These are phyloP conservation scores for Diospyros kaki DNA, from an alignment of 148 eudicot species.

Conservation along the genomic window DNA sequence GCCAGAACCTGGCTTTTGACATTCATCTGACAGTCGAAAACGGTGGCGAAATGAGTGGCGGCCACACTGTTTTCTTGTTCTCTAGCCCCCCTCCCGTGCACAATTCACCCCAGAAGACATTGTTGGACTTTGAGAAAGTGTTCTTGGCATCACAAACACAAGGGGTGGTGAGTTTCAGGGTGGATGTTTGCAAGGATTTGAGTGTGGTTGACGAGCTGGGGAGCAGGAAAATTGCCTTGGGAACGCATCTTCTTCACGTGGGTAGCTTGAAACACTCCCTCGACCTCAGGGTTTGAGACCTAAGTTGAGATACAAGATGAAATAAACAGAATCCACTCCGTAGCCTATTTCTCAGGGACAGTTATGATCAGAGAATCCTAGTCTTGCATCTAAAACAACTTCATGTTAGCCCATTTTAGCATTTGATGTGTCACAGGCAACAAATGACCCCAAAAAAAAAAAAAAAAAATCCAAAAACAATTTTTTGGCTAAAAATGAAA, in stretches of 20 bases:
- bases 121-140: constrained; percentile 71
- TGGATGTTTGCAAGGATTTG: constrained; percentile 81
- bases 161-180: constrained; percentile 46
- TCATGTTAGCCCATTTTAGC: too few relatives aligned
- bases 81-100: constrained; percentile 58
- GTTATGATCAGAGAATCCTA: too few relatives aligned
- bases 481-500: too few relatives aligned
- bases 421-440: too few relatives aligned
- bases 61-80: constrained; percentile 65
- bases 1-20: constrained; percentile 44
- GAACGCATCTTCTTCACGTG: constrained; percentile 63
- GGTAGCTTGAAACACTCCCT: constrained; percentile 64
- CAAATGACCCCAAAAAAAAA: too few relatives aligned
- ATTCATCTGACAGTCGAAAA: constrained; percentile 57
- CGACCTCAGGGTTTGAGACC: constrained; percentile 32
- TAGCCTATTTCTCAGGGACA: too few relatives aligned
- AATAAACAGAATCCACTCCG: too few relatives aligned
- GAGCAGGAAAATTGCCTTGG: constrained; percentile 57
- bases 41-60: constrained; percentile 48
- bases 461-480: too few relatives aligned
- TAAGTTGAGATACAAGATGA: too few relatives aligned
- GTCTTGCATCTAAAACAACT: too few relatives aligned
- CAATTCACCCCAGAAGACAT: constrained; percentile 68
- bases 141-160: constrained; percentile 49
- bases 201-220: constrained; percentile 76